Evolutionary conservation across 2,329 filamentous ascomycete species (phyloP).

Genomic region (Arthrocladium fulminans): DNA sequence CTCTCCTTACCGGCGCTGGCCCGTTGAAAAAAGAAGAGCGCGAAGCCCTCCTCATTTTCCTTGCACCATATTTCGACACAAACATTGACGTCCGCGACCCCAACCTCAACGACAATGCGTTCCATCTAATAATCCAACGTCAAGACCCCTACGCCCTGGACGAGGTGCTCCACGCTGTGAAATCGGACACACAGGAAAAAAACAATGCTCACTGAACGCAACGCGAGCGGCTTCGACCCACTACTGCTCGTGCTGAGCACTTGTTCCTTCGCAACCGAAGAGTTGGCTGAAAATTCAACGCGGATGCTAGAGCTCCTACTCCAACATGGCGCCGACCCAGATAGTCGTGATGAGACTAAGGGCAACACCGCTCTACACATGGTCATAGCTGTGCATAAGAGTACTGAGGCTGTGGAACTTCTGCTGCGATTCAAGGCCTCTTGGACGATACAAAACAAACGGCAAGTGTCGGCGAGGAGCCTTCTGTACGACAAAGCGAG

Average conservation of each 20-base stretch:
- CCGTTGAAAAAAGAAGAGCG: neutral
- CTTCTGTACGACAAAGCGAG: too few species aligned
- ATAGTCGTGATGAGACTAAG: neutral
- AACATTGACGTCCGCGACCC: neutral
- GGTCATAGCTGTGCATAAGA: neutral
- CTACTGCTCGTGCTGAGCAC: neutral
- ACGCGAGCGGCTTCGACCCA: neutral
- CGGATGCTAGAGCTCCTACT: neutral
- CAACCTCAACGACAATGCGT: neutral
- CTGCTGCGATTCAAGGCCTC: slow-evolving; percentile 4
- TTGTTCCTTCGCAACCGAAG: neutral
- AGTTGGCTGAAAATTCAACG: neutral
- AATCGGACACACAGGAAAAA: neutral
- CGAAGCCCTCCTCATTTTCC: neutral
- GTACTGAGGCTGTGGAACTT: neutral
- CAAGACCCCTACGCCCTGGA: neutral
- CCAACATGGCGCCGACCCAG: neutral
- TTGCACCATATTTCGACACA: neutral
- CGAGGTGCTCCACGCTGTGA: neutral
- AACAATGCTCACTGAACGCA: neutral
- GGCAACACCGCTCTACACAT: neutral
- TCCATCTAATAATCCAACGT: neutral
- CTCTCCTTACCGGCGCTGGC: neutral
- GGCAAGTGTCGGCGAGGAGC: too few species aligned
- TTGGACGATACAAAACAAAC: too few species aligned